These are phyloP conservation scores for Isabelozyma rhagii DNA, from an alignment of 805 yeast species.

Conservation along the genomic window DNA sequence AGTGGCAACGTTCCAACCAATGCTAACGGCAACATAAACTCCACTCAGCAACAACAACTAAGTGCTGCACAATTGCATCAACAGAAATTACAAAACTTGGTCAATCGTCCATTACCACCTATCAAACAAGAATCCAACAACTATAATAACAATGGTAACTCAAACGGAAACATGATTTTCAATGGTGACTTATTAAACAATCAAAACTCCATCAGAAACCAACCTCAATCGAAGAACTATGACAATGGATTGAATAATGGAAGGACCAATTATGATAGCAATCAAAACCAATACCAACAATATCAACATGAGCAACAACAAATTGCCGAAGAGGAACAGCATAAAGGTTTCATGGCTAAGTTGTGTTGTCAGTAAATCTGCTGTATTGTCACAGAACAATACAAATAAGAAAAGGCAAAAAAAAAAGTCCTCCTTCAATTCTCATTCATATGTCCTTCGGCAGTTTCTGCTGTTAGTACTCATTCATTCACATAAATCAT, in stretches of 20 bases:
- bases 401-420: neutral
- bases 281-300: slow-evolving; percentile 7
- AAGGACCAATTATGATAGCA: slow-evolving; percentile 18
- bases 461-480: neutral
- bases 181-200: slow-evolving; percentile 15
- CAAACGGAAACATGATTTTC: slow-evolving; percentile 5
- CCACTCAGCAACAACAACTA: slow-evolving; percentile 29
- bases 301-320: slow-evolving; percentile 29
- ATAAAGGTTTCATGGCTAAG: slow-evolving; percentile 41
- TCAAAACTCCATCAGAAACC: slow-evolving; percentile 20
- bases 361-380: slow-evolving; percentile 37
- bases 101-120: slow-evolving; percentile 47
- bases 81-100: slow-evolving; percentile 47
- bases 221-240: slow-evolving; percentile 12
- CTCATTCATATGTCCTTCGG: neutral
- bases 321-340: slow-evolving; percentile 27
- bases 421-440: neutral
- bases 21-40: slow-evolving; percentile 5
- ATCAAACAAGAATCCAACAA: slow-evolving; percentile 39
- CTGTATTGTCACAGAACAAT: neutral
- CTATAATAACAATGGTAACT: slow-evolving; percentile 7
- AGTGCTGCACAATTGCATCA: slow-evolving; percentile 48
- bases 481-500: neutral
- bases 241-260: slow-evolving; percentile 10
- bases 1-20: slow-evolving; percentile 1